Conservation (phyloP, 1,284 basidiomycete species). For the Cutaneotrichosporon sp. region DNA sequence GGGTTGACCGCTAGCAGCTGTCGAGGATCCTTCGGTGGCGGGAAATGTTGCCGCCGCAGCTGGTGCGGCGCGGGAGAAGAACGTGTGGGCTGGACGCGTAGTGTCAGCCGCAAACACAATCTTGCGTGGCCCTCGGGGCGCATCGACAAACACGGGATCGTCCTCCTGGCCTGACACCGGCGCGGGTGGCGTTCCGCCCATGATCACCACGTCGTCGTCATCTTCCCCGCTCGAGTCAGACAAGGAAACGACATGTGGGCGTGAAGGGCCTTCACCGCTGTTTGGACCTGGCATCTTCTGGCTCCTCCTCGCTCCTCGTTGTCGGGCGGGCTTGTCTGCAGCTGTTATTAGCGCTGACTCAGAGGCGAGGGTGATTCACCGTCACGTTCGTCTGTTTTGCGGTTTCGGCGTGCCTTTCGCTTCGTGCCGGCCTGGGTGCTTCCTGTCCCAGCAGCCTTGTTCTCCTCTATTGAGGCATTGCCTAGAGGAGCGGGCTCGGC, state of each 20-base stretch:
- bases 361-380: background rate
- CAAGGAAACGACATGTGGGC: background rate
- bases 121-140: slow-evolving; percentile 18
- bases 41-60: background rate
- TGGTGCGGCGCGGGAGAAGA: slow-evolving; percentile 22
- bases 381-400: background rate
- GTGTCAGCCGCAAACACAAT: slow-evolving; percentile 27
- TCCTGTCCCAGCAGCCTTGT: too few relatives aligned
- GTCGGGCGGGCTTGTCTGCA: background rate
- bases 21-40: background rate
- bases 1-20: background rate
- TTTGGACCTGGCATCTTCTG: background rate
- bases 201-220: background rate
- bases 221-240: background rate
- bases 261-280: background rate
- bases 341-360: background rate
- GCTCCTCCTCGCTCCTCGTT: background rate
- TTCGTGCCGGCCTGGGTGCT: background rate
- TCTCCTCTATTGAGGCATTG: background rate
- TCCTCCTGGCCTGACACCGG: background rate
- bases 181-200: background rate
- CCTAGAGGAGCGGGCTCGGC: background rate
- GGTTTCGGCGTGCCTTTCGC: slow-evolving; percentile 1
- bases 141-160: slow-evolving; percentile 4
- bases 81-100: slow-evolving; percentile 28